Evolutionary conservation across 2,329 filamentous ascomycete genomes (phyloP).

Genomic region (Trichoderma semiorbis): DNA sequence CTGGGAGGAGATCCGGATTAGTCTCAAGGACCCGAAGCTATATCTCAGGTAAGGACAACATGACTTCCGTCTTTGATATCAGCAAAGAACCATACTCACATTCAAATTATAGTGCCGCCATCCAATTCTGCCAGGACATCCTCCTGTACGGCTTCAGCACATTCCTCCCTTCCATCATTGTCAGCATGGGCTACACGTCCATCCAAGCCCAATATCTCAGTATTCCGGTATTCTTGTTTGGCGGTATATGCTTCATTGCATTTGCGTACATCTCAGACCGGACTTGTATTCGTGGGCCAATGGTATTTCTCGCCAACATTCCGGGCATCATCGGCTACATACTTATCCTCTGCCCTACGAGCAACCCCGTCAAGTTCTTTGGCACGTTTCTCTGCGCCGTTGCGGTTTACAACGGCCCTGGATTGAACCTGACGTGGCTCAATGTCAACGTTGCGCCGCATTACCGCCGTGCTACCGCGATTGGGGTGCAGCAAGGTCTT

Average conservation of each 20-base stretch:
- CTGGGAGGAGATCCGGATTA: slow-evolving; percentile 48
- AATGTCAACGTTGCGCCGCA: slow-evolving; percentile 45
- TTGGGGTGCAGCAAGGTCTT: slow-evolving; percentile 44
- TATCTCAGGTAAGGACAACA: slow-evolving; percentile 40
- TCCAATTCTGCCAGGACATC: slow-evolving; percentile 52
- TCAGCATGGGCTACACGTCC: slow-evolving; percentile 48
- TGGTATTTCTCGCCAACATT: slow-evolving; percentile 56
- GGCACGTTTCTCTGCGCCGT: slow-evolving; percentile 47
- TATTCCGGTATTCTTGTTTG: slow-evolving; percentile 54
- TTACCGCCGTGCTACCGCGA: slow-evolving; percentile 44
- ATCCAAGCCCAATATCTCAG: slow-evolving; percentile 52
- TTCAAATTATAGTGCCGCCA: slow-evolving; percentile 29
- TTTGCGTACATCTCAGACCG: slow-evolving; percentile 47
- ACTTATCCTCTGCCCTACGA: slow-evolving; percentile 45
- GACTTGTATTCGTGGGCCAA: slow-evolving; percentile 30
- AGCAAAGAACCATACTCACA: background rate
- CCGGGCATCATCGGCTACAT: slow-evolving; percentile 49
- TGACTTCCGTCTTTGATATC: background rate
- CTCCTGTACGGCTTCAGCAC: slow-evolving; percentile 56
- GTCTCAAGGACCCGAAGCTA: slow-evolving; percentile 48
- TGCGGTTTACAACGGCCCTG: slow-evolving; percentile 46
- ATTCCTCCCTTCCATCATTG: slow-evolving; percentile 55
- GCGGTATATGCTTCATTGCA: slow-evolving; percentile 42
- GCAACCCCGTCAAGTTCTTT: slow-evolving; percentile 48
- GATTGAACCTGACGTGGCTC: slow-evolving; percentile 46